These are phyloP conservation scores for Pleurostoma richardsiae DNA, from an alignment of 2,329 filamentous ascomycete species.

Conservation along the genomic window DNA sequence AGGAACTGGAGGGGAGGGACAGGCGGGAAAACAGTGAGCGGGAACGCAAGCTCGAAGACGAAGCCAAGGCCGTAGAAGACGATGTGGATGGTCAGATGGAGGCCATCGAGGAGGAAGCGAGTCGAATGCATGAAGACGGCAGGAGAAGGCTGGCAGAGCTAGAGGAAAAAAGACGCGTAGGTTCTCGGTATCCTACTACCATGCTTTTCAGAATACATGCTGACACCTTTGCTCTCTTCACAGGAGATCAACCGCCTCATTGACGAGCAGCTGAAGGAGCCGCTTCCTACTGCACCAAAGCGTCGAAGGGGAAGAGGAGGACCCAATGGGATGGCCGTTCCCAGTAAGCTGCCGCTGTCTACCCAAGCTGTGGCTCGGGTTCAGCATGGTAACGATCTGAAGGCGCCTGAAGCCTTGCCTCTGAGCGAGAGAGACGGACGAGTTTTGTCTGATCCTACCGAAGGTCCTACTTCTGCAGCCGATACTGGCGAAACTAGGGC, in stretches of 20 bases:
- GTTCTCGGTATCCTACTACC: slow-evolving; percentile 1
- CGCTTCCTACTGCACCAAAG: slow-evolving; percentile 21
- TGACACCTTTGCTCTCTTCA: background rate
- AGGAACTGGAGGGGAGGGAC: slow-evolving; percentile 19
- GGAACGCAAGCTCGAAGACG: slow-evolving; percentile 19
- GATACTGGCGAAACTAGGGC: too few species aligned
- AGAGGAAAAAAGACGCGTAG: slow-evolving; percentile 26
- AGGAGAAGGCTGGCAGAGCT: slow-evolving; percentile 23
- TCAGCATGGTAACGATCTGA: too few species aligned
- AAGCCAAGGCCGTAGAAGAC: slow-evolving; percentile 23
- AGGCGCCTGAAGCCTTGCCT: too few species aligned
- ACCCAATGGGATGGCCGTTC: background rate
- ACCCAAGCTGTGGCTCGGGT: background rate
- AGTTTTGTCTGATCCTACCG: too few species aligned
- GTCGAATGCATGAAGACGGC: slow-evolving; percentile 21
- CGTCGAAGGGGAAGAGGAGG: slow-evolving; percentile 6
- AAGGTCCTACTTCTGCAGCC: too few species aligned
- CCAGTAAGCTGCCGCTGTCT: background rate
- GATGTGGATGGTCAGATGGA: slow-evolving; percentile 28
- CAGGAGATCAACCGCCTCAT: slow-evolving; percentile 37
- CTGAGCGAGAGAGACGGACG: too few species aligned
- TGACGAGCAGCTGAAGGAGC: slow-evolving; percentile 30
- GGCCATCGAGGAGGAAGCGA: slow-evolving; percentile 23
- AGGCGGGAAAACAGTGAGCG: slow-evolving; percentile 23
- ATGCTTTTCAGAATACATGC: background rate